phyloP scores from a whole-genome alignment of 257 asterid species.

The Solanum bulbocastanum region DNA sequence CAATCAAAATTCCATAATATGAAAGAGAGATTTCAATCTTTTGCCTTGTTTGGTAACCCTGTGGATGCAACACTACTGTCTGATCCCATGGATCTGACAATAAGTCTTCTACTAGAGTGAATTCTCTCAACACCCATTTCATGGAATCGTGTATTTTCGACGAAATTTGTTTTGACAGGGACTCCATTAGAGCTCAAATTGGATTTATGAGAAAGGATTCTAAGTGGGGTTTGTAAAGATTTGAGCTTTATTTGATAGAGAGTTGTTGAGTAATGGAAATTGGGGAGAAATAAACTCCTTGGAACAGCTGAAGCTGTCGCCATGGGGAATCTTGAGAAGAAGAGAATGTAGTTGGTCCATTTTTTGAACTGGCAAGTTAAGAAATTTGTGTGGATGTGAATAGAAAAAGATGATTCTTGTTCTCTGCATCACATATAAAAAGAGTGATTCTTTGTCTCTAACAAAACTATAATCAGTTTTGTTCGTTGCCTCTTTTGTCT shows the following conservation, averaged over 20 bases:
- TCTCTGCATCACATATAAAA: background rate
- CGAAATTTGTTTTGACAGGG: background rate
- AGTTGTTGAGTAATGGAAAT: conserved; percentile 13
- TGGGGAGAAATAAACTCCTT: conserved; percentile 16
- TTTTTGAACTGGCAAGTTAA: conserved; percentile 1
- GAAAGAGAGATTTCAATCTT: background rate
- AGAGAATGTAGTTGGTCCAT: conserved; percentile 27
- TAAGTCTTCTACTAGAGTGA: conserved; percentile 13
- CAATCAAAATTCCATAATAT: background rate
- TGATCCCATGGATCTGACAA: conserved; percentile 38
- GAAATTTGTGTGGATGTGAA: conserved; percentile 62
- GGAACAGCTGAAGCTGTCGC: conserved; percentile 35
- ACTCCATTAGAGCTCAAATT: conserved; percentile 9
- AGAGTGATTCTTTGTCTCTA: background rate
- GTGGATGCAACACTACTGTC: conserved; percentile 28
- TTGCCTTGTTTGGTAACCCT: conserved; percentile 43
- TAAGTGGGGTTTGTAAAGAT: conserved; percentile 13
- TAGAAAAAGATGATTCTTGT: background rate
- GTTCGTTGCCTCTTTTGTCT: background rate
- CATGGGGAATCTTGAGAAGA: conserved; percentile 13
- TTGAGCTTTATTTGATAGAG: background rate
- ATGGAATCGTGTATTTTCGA: conserved; percentile 2
- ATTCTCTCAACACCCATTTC: conserved; percentile 7
- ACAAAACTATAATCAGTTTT: background rate
- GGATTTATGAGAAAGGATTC: conserved; percentile 1